Evolutionary conservation across 2,329 filamentous ascomycete genomes (phyloP), one percentile per base, ranked within the genome.

Genomic region (Fusarium gaditjirri): DNA sequence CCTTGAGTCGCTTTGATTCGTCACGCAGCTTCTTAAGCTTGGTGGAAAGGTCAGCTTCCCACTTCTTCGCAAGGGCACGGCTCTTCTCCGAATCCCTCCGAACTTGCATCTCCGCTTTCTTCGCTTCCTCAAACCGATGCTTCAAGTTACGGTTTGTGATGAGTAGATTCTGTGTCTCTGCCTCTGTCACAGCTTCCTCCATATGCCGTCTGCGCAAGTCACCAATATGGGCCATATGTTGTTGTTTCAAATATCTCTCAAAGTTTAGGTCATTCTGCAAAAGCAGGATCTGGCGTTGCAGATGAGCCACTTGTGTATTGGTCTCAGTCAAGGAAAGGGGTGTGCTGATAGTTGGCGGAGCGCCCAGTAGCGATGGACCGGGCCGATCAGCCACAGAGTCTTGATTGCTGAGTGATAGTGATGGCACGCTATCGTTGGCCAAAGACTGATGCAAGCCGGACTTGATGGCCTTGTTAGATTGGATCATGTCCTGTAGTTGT

Each of bases 221-320:
- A 2, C 93, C 93, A 77, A 96, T 95, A 65, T 95, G 93, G 4
- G 91, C 89, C 72, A 95, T 89, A 79, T 95, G 93, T 76, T 96
- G 93, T 71, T 94, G 90, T 78, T 95, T 95, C 76, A 95, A 87
- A 80, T 94, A 95, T 31, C 92, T 87, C 79, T 96, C 94, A 76
- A 95, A 96, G 72, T 92, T 93, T 46, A 96, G 84, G 75, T 96
- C 93, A 69, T 95, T 96, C 47, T 92, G 90, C 16, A 96, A 81
- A 5, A 95, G 83, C 58, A 94, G 87, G n/a, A 94, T 88, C 75
- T 94, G 91, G 44, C 92, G 88, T 72, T 94, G 90, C 7, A 96
- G 82, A 71, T 90, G 88, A 3, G 87, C 83, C 33, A 86, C 76
- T 63, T 86, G 82, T 21, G 82, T 78, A 66, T 81, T 76, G 53